Evolutionary conservation across 2,329 filamentous ascomycete species (phyloP), one percentile per base, ranked within the genome.

Genomic region (Fusarium sp.): DNA sequence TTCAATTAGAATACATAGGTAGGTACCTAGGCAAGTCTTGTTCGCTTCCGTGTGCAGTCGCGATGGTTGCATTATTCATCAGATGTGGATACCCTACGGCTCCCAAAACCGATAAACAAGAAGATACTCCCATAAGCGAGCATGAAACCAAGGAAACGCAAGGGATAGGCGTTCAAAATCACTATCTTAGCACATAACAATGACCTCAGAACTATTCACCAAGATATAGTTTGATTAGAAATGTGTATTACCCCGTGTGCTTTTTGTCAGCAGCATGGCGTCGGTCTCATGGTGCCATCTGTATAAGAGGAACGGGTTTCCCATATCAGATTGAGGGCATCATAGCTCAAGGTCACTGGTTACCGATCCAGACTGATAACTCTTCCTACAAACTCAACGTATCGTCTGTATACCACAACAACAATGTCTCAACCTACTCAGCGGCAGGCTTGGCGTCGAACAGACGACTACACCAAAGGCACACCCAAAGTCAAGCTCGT

Each of bases 401-500:
- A 18, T 18, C 32, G 16, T 15, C 15, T 7, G 34, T 22, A 15
- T 32, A 25, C 7, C 7, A n/a, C 20, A 10, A 8, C 11, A 46
- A 25, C 20, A 38, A 69, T 66, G 69, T 47, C 55, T 61, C 61
- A 53, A 3, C 55, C 59, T 20, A 62, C 62, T 54, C 65, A 62
- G n/a, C 61, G 76, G 24, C 72, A 63, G 12, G 72, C 68, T 40
- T 78, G 57, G 53, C 76, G 76, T 16, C 62, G 76, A 32, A 78
- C 76, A 22, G 76, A 78, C 49, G 73, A 76, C 58, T 74, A 69
- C 58, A 69, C 76, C 1, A 77, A 77, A 0, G 76, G 75, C 18
- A 75, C 70, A 1, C 68, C 78, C 24, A 81, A 79, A 55, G 41
- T 82, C 8, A 76, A 79, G 66, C 75, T 80, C 5, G 66, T 80